Conservation (phyloP, 176 grass and related monocot species). For the Canna indica region DNA sequence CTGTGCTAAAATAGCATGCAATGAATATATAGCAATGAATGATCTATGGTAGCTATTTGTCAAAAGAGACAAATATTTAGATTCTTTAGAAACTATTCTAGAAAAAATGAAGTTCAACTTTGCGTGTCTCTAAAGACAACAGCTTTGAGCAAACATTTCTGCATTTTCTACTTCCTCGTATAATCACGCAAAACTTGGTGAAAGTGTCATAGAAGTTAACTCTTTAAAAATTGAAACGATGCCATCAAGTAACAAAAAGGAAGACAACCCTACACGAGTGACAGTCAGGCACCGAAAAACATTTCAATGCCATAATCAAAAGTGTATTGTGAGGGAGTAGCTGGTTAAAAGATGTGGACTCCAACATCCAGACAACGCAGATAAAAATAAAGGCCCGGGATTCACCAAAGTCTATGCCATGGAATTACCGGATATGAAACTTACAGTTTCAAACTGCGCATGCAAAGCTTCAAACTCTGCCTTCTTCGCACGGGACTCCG, state of each 20-base stretch:
- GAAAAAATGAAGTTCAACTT: too few relatives aligned
- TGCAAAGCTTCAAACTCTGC: conserved; percentile 40
- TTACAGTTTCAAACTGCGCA: conserved; percentile 57
- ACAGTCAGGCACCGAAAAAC: background rate
- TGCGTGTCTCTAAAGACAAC: too few relatives aligned
- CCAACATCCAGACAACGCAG: background rate
- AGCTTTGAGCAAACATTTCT: too few relatives aligned
- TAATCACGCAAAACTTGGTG: too few relatives aligned
- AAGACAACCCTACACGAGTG: background rate
- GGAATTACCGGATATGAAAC: conserved; percentile 10
- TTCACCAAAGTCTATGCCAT: background rate
- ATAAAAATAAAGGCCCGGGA: background rate
- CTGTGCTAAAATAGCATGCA: too few relatives aligned
- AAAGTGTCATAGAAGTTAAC: too few relatives aligned
- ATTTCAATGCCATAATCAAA: background rate
- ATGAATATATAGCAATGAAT: too few relatives aligned
- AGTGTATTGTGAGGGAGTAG: background rate
- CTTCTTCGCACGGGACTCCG: conserved; percentile 42
- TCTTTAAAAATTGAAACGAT: background rate
- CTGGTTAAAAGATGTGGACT: background rate
- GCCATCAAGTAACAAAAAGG: background rate
- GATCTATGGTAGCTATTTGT: too few relatives aligned
- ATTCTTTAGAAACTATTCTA: too few relatives aligned
- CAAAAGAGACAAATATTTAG: too few relatives aligned
- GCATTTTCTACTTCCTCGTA: too few relatives aligned